A percentile compares a stretch with the other conserved stretches of the same genome.
phyloP scores from a whole-genome alignment of 768 basidiomycete species.

The Gloeostereum incarnatum region DNA sequence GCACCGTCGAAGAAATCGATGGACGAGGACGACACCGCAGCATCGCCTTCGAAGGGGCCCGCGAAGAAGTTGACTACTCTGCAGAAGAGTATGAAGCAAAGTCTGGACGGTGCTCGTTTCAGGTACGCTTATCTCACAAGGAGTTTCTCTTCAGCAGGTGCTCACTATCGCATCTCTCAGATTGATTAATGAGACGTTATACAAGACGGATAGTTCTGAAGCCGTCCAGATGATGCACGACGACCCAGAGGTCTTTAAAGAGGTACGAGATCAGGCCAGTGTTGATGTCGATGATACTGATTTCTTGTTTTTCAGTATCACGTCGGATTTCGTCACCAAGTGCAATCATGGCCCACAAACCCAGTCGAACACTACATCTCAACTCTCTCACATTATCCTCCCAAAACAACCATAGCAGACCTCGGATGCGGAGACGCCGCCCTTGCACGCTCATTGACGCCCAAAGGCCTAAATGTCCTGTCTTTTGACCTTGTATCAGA shows the following conservation, averaged over 20 bases:
- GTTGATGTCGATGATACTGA: slow-evolving; percentile 2
- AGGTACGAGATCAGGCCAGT: slow-evolving; percentile 38
- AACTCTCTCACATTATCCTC: slow-evolving; percentile 51
- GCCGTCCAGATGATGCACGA: slow-evolving; percentile 78
- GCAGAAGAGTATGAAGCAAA: slow-evolving; percentile 72
- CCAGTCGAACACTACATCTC: slow-evolving; percentile 80
- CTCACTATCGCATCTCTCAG: slow-evolving; percentile 24
- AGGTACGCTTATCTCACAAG: slow-evolving; percentile 50
- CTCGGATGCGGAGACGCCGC: slow-evolving; percentile 94
- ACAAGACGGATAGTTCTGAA: slow-evolving; percentile 73
- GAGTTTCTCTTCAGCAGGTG: not conserved
- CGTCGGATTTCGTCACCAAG: slow-evolving; percentile 83
- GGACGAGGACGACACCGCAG: slow-evolving; percentile 7
- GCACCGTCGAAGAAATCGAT: too few relatives aligned
- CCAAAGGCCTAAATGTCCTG: slow-evolving; percentile 58
- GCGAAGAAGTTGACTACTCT: slow-evolving; percentile 46
- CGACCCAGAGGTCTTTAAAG: slow-evolving; percentile 73
- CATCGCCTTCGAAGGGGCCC: slow-evolving; percentile 8
- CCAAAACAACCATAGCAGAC: slow-evolving; percentile 75
- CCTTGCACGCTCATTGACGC: slow-evolving; percentile 65
- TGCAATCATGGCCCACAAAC: slow-evolving; percentile 89
- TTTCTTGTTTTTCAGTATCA: slow-evolving; percentile 63
- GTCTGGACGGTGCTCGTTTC: slow-evolving; percentile 80
- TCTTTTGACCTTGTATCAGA: slow-evolving; percentile 80
- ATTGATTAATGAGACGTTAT: slow-evolving; percentile 87